phyloP scores from a whole-genome alignment of 2,329 filamentous ascomycete genomes.

The Colletotrichum abscissum region DNA sequence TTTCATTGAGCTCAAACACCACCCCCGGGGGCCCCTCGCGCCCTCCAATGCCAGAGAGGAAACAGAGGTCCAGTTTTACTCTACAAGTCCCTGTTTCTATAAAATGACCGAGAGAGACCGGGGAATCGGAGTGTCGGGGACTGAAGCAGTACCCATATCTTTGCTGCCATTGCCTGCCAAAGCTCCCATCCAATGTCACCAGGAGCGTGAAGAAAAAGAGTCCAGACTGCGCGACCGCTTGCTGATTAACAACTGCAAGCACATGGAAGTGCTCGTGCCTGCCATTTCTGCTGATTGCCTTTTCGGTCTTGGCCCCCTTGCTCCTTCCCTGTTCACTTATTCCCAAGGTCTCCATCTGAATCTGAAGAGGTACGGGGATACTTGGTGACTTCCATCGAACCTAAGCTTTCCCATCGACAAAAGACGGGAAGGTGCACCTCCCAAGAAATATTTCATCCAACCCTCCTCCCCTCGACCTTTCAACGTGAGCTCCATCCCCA shows the following conservation, averaged over 20 bases:
- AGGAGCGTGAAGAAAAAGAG: background rate
- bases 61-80: constrained; percentile 14
- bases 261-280: background rate
- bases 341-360: background rate
- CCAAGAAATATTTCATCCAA: constrained; percentile 32
- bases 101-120: constrained; percentile 23
- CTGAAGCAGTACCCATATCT: background rate
- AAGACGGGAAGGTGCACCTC: background rate
- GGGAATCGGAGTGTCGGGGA: background rate
- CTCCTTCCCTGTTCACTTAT: constrained; percentile 5
- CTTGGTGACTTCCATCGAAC: background rate
- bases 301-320: constrained; percentile 6
- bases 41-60: constrained; percentile 1
- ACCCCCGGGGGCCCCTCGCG: background rate
- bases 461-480: constrained; percentile 5
- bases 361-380: constrained; percentile 1
- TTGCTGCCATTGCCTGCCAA: background rate
- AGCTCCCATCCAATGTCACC: background rate
- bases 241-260: background rate
- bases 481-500: constrained; percentile 9
- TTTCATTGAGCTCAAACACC: constrained; percentile 4
- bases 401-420: background rate
- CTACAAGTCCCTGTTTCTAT: constrained; percentile 26
- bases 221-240: background rate
- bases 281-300: constrained; percentile 7